Conservation (phyloP, 129 eudicot species). For the Flaveria bidentis region DNA sequence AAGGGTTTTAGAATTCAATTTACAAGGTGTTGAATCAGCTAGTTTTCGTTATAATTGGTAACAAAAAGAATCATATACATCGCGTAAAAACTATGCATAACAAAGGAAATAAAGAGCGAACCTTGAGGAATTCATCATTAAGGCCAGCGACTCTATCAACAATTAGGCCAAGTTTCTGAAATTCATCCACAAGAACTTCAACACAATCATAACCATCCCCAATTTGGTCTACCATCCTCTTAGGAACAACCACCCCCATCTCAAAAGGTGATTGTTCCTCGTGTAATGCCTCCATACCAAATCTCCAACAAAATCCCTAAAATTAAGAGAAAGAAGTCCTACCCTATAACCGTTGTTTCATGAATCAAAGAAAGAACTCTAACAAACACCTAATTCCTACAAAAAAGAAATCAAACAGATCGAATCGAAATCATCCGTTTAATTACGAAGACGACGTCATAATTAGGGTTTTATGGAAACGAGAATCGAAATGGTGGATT, state of each 20-base stretch:
- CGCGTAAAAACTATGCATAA: slow-evolving; percentile 7
- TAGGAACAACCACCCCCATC: slow-evolving; percentile 73
- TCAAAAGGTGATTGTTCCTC: slow-evolving; percentile 60
- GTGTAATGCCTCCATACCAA: slow-evolving; percentile 49
- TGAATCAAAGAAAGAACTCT: slow-evolving; percentile 3
- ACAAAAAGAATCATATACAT: slow-evolving; percentile 17
- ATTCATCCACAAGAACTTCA: slow-evolving; percentile 66
- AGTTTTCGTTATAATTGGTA: background rate
- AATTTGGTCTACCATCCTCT: slow-evolving; percentile 40
- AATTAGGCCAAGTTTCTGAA: slow-evolving; percentile 56
- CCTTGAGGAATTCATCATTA: slow-evolving; percentile 83
- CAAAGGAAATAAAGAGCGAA: slow-evolving; percentile 25
- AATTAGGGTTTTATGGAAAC: slow-evolving; percentile 15
- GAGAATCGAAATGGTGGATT: slow-evolving; percentile 13
- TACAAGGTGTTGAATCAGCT: background rate
- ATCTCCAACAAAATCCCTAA: slow-evolving; percentile 17
- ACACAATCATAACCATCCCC: slow-evolving; percentile 50
- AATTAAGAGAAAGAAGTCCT: background rate
- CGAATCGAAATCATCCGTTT: background rate
- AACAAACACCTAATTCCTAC: background rate
- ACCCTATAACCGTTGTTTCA: background rate
- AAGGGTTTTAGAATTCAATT: slow-evolving; percentile 29
- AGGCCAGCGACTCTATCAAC: slow-evolving; percentile 76
- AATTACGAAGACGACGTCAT: background rate
- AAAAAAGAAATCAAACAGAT: background rate